phyloP scores from a whole-genome alignment of 2,329 filamentous ascomycete species.

The Fusarium scirpi region DNA sequence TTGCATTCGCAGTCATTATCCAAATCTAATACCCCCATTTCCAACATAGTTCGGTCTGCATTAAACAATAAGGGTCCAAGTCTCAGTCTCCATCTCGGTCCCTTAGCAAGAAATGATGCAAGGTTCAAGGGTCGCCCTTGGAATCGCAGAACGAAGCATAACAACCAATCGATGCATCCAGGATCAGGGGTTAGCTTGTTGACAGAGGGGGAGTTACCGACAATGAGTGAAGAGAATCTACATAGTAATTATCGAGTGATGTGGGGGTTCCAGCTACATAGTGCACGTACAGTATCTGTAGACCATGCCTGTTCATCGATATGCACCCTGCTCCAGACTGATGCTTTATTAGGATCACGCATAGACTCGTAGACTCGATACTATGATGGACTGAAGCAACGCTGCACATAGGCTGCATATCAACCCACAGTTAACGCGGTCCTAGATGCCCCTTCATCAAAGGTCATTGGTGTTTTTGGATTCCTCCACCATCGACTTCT shows the following conservation, averaged over 20 bases:
- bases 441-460: background rate
- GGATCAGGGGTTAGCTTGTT: constrained; percentile 24
- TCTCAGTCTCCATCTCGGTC: constrained; percentile 12
- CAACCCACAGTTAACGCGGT: background rate
- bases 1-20: background rate
- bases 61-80: constrained; percentile 34
- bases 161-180: constrained; percentile 23
- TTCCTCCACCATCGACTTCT: background rate
- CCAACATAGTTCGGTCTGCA: constrained; percentile 18
- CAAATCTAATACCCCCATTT: constrained; percentile 7
- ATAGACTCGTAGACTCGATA: background rate
- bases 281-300: background rate
- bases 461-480: background rate
- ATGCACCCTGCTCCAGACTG: constrained; percentile 6
- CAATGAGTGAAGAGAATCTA: constrained; percentile 20
- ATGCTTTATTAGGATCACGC: background rate
- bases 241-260: constrained; percentile 15
- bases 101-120: constrained; percentile 25
- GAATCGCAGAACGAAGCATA: constrained; percentile 24
- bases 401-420: background rate
- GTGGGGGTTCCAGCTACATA: constrained; percentile 21
- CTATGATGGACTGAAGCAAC: background rate
- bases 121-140: constrained; percentile 31
- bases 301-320: background rate
- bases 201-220: constrained; percentile 18